These are phyloP conservation scores for Verticillium isaacii DNA, from an alignment of 2,329 filamentous ascomycete species.

Conservation along the genomic window DNA sequence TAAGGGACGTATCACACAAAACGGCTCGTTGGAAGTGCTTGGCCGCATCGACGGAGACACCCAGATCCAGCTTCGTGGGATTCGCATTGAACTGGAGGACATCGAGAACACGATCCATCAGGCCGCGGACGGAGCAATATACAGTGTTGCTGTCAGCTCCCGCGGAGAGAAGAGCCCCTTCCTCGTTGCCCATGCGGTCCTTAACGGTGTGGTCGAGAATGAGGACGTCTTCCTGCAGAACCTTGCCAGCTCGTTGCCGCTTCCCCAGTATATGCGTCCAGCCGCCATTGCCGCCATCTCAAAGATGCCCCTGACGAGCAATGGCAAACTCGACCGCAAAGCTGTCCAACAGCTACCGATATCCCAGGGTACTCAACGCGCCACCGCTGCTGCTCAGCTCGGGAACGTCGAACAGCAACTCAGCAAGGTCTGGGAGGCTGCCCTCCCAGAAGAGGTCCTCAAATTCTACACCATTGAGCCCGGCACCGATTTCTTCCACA, in stretches of 20 bases:
- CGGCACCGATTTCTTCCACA: conserved; percentile 32
- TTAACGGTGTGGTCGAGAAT: conserved; percentile 1
- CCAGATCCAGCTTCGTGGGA: conserved; percentile 39
- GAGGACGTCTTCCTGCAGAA: too few species aligned
- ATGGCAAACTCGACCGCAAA: conserved; percentile 26
- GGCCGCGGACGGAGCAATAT: conserved; percentile 11
- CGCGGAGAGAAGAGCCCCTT: conserved; percentile 7
- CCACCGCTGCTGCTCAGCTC: too few species aligned
- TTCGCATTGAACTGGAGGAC: conserved; percentile 42
- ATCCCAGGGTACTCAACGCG: conserved; percentile 7
- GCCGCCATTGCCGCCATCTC: conserved; percentile 18
- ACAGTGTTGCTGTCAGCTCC: conserved; percentile 17
- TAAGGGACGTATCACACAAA: too few species aligned
- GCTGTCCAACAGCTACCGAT: conserved; percentile 19
- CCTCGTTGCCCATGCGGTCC: conserved; percentile 23
- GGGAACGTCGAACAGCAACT: conserved; percentile 1
- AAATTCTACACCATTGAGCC: conserved; percentile 8
- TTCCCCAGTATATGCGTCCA: conserved; percentile 32
- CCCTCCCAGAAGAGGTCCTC: conserved; percentile 15
- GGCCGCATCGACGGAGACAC: conserved; percentile 36
- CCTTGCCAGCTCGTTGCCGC: conserved; percentile 6
- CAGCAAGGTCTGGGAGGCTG: conserved; percentile 11
- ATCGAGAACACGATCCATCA: conserved; percentile 18
- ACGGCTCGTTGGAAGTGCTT: conserved; percentile 20
- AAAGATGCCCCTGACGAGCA: conserved; percentile 21